Evolutionary conservation across 176 grass and related monocot species (phyloP).

Genomic region (Alopecurus myosuroides): DNA sequence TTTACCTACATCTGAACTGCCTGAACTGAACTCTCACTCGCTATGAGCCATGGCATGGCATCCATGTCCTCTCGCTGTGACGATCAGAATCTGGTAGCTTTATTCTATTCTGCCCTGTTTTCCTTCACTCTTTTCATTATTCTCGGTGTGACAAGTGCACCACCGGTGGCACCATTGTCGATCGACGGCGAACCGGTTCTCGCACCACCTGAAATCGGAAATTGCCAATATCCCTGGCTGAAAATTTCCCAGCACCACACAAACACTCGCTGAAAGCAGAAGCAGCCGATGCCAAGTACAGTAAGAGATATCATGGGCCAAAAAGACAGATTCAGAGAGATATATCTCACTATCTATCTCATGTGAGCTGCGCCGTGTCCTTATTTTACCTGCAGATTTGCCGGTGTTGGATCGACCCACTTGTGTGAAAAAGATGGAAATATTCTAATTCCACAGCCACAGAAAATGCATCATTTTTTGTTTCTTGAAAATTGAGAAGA

Average conservation of each 20-base stretch:
- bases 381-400: conserved; percentile 6
- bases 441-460: conserved; percentile 11
- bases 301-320: neutral
- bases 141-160: conserved; percentile 11
- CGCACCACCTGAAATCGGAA: conserved; percentile 9
- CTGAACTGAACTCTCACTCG: conserved; percentile 21
- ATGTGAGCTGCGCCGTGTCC: neutral
- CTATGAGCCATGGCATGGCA: conserved; percentile 1
- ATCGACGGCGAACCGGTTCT: neutral
- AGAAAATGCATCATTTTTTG: neutral
- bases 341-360: neutral
- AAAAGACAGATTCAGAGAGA: neutral
- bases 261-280: neutral
- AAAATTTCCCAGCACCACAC: neutral
- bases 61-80: conserved; percentile 17
- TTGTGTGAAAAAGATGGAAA: neutral
- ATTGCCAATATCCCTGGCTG: neutral
- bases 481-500: neutral
- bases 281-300: conserved; percentile 3
- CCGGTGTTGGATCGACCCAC: neutral
- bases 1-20: conserved; percentile 12
- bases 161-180: neutral
- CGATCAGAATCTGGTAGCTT: conserved; percentile 13
- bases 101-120: conserved; percentile 26
- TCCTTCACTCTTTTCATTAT: conserved; percentile 23